A percentile compares a stretch with the other conserved stretches of the same genome.
phyloP scores from a whole-genome alignment of 176 grass and related monocot genomes.

The Themeda triandra region DNA sequence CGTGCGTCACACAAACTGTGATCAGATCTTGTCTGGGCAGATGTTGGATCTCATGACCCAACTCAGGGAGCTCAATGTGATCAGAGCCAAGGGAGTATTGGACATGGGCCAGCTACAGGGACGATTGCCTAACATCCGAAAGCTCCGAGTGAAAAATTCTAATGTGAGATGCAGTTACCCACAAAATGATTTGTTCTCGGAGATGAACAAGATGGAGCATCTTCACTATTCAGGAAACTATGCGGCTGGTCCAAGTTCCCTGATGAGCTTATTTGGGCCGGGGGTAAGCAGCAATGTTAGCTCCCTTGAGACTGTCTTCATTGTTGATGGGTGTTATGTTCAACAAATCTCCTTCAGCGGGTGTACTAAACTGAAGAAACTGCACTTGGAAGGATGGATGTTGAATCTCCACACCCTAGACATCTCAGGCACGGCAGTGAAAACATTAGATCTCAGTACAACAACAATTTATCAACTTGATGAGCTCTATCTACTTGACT shows the following conservation, averaged over 20 bases:
- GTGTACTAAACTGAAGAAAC: background rate
- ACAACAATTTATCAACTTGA: rapidly evolving
- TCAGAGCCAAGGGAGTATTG: rapidly evolving
- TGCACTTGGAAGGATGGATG: rapidly evolving
- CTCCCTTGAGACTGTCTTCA: background rate
- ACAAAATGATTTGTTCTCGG: background rate
- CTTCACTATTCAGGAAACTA: background rate
- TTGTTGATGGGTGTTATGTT: background rate
- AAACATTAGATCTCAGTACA: background rate
- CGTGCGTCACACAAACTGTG: background rate
- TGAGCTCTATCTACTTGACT: background rate
- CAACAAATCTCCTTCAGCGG: background rate
- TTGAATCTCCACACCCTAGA: rapidly evolving
- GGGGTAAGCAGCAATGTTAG: background rate
- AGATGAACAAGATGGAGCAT: background rate
- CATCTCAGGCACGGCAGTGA: slow-evolving; percentile 2
- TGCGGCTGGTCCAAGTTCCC: rapidly evolving
- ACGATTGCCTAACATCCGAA: background rate
- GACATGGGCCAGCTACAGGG: background rate
- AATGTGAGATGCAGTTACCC: background rate
- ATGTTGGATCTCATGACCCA: background rate
- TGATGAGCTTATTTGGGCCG: background rate
- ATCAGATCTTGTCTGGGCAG: background rate
- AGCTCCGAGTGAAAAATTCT: background rate
- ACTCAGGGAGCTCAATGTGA: background rate